These are phyloP conservation scores for Fusarium siculi DNA, from an alignment of 2,329 filamentous ascomycete genomes.

Conservation along the genomic window DNA sequence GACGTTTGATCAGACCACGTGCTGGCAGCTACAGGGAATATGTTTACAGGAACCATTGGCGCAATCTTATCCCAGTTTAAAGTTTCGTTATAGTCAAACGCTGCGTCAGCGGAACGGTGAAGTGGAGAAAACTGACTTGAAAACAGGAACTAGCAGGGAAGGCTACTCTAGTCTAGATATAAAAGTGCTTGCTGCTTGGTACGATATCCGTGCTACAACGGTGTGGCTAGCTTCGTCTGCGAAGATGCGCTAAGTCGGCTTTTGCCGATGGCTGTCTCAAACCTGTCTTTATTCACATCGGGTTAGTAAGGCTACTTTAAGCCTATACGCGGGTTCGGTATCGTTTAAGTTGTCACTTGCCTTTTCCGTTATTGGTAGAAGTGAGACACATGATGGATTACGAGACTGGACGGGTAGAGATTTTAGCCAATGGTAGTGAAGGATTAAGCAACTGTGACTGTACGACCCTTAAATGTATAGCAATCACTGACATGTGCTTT, in stretches of 20 bases:
- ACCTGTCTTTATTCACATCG: no score
- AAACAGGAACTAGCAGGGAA: background rate
- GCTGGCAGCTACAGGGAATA: background rate
- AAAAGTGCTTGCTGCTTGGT: background rate
- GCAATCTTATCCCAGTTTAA: background rate
- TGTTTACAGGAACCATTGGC: background rate
- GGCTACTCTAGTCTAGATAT: background rate
- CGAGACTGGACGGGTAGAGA: background rate
- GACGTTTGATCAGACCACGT: background rate
- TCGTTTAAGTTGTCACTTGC: background rate
- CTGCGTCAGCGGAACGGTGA: background rate
- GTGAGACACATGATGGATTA: background rate
- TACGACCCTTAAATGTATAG: background rate
- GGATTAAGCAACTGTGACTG: accelerated
- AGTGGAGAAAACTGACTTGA: background rate
- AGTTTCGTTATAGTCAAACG: background rate
- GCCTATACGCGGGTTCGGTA: background rate
- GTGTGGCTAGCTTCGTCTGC: background rate
- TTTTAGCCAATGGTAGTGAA: background rate
- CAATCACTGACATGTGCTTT: background rate
- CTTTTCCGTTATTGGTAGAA: background rate
- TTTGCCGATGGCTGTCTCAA: background rate
- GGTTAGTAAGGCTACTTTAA: background rate
- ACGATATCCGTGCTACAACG: background rate
- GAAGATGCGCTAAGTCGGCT: background rate